Evolutionary conservation across 805 yeast species (phyloP).

Genomic region (Cyberlindnera suaveolens): DNA sequence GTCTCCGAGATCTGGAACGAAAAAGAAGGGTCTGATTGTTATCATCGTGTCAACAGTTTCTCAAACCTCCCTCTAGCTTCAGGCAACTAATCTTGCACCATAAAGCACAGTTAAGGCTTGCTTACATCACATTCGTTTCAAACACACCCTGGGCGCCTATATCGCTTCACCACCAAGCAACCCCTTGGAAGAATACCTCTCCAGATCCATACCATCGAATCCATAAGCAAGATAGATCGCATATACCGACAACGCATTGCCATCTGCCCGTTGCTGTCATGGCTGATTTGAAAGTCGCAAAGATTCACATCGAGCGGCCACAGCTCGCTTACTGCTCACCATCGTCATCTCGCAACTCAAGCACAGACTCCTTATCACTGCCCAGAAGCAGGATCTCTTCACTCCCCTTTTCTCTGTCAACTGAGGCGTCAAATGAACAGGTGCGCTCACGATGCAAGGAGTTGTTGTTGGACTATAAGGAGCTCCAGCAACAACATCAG

Average conservation of each 20-base stretch:
- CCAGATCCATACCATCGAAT: no score
- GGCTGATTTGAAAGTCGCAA: background rate
- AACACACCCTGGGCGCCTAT: no score
- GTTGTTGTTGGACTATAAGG: constrained; percentile 12
- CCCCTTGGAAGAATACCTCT: no score
- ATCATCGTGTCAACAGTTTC: background rate
- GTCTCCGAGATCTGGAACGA: no score
- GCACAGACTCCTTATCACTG: background rate
- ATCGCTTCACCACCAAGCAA: no score
- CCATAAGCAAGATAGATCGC: no score
- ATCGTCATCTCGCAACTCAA: constrained; percentile 1
- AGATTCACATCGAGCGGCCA: background rate
- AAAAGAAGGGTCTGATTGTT: no score
- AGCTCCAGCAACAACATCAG: constrained; percentile 6
- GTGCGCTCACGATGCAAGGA: constrained; percentile 7
- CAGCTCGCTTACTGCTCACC: background rate
- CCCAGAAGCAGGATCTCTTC: constrained; percentile 3
- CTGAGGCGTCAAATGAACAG: constrained; percentile 7
- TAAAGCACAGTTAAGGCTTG: no score
- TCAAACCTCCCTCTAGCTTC: background rate
- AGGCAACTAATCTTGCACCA: background rate
- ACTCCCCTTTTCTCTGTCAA: constrained; percentile 3
- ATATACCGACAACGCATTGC: no score
- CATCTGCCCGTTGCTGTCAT: background rate
- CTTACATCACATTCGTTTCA: no score